Percentiles rank a stretch among this genome's conserved stretches.
phyloP scores from a whole-genome alignment of 768 basidiomycete species.

The Lepiota brunneoincarnata region DNA sequence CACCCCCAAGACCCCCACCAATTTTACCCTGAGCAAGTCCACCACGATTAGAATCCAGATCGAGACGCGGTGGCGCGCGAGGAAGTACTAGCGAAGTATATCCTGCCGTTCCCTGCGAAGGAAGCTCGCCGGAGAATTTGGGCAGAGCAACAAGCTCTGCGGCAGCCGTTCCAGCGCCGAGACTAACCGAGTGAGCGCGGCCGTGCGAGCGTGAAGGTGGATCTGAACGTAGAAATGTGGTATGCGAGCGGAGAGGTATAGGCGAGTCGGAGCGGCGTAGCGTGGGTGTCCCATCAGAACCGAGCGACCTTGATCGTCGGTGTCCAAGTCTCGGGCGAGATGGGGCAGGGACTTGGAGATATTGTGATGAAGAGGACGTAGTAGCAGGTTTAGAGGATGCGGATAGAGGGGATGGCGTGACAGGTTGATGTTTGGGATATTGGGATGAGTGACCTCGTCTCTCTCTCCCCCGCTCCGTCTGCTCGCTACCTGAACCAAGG shows the following conservation, averaged over 20 bases:
- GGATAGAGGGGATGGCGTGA: conserved; percentile 6
- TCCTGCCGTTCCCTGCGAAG: conserved; percentile 16
- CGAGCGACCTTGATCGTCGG: conserved; percentile 11
- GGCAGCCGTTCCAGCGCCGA: not conserved
- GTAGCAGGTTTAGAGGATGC: conserved; percentile 1
- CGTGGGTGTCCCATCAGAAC: conserved; percentile 1
- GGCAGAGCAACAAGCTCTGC: conserved; percentile 10
- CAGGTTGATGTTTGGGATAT: conserved; percentile 9
- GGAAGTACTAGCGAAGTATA: conserved; percentile 12
- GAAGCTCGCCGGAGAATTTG: conserved; percentile 14
- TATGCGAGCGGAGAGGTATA: not conserved
- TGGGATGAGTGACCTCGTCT: conserved; percentile 8
- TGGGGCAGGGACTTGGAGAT: not conserved
- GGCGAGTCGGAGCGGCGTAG: conserved; percentile 5
- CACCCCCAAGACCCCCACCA: conserved; percentile 15
- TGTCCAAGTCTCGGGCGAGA: conserved; percentile 3
- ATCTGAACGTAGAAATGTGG: not conserved
- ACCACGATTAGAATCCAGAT: not conserved
- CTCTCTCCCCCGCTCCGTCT: conserved; percentile 17
- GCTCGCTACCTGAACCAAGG: not conserved
- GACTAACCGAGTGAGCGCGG: not conserved
- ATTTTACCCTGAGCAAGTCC: conserved; percentile 6
- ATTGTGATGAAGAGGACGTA: not conserved
- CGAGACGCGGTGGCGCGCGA: conserved; percentile 13
- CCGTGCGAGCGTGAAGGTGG: not conserved